phyloP scores from a whole-genome alignment of 179 eudicot species.

The Amaranthus tricolor region DNA sequence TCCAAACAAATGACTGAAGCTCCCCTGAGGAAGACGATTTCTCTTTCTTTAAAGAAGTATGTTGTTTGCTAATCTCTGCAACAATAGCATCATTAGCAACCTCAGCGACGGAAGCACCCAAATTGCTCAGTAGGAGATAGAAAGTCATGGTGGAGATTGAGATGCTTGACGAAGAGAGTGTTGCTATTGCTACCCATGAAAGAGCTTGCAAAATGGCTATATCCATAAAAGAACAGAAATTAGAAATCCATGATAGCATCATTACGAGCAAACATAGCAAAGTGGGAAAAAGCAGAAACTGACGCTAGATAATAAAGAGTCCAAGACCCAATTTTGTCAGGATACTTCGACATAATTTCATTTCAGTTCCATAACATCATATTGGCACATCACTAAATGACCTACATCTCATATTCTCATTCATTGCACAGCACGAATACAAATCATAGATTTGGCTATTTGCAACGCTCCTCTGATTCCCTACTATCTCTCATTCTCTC shows the following conservation, averaged over 20 bases:
- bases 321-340: background rate
- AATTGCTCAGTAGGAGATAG: conserved; percentile 79
- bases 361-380: background rate
- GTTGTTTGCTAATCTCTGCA: conserved; percentile 66
- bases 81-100: conserved; percentile 98
- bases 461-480: background rate
- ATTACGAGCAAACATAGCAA: background rate
- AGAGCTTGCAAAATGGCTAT: conserved; percentile 85
- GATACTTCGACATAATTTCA: too few species aligned
- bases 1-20: conserved; percentile 94
- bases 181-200: conserved; percentile 76
- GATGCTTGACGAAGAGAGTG: conserved; percentile 51
- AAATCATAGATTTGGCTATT: background rate
- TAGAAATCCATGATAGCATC: background rate
- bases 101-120: conserved; percentile 87
- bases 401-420: background rate
- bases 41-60: conserved; percentile 32
- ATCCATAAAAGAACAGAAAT: conserved; percentile 17
- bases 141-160: conserved; percentile 63
- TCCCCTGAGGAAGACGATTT: conserved; percentile 54
- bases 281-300: background rate
- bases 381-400: background rate
- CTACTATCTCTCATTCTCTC: background rate
- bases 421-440: background rate
- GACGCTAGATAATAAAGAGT: background rate